These are phyloP conservation scores for Solanum medicagineum DNA, from an alignment of 257 asterid species.

Conservation along the genomic window DNA sequence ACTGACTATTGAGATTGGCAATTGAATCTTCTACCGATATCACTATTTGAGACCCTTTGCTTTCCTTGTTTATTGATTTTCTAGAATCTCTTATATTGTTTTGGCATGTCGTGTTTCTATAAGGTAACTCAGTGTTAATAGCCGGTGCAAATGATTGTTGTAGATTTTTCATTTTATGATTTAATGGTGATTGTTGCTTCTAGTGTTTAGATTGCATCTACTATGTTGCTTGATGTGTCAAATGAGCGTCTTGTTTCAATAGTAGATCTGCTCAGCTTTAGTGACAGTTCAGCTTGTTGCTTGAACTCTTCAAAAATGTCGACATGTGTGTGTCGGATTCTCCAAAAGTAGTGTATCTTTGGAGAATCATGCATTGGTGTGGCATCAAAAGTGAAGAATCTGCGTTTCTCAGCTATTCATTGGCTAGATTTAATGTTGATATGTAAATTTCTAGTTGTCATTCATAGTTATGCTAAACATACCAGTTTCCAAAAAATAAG, in stretches of 20 bases:
- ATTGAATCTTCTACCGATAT: neutral
- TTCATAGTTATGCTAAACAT: neutral
- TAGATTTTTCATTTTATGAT: neutral
- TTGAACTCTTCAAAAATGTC: neutral
- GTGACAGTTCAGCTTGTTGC: neutral
- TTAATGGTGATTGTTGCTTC: neutral
- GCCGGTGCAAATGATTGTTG: neutral
- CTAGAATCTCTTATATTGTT: neutral
- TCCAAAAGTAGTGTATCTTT: neutral
- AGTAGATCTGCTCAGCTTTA: neutral
- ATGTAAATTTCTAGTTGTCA: neutral
- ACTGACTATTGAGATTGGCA: neutral
- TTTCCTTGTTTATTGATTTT: neutral
- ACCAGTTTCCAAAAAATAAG: neutral
- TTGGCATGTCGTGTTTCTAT: neutral
- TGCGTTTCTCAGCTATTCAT: neutral
- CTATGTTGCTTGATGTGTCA: neutral
- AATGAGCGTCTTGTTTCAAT: neutral
- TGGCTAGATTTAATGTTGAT: neutral
- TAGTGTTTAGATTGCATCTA: neutral
- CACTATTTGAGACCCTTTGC: neutral
- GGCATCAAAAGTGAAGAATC: neutral
- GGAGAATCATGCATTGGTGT: neutral
- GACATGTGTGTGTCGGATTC: neutral
- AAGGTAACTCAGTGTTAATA: neutral